Evolutionary conservation across 257 asterid species (phyloP), one percentile per base, ranked within the genome.

Genomic region (Gentiana macrophylla): DNA sequence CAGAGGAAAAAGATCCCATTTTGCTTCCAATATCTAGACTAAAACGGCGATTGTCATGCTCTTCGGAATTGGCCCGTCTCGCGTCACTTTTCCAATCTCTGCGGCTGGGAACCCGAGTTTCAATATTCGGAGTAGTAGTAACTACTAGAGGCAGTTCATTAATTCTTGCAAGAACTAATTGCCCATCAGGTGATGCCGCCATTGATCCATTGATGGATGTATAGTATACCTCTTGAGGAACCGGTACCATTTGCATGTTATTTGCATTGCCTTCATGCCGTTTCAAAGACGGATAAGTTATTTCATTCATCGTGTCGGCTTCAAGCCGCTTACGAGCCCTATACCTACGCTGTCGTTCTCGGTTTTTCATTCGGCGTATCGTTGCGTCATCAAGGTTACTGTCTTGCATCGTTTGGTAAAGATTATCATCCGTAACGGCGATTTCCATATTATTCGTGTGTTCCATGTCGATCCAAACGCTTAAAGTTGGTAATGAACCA

Each of bases 41-140:
- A 24, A 24, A 24, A 24, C 24, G 24, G 24, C 62, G 60, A 62
- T 64, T 58, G 65, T 37, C 33, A 67, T 37, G 12, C 61, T 37
- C 15, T 57, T 72, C 46, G 49, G 62, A 10, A 56, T 77, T 89
- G 64, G 83, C 88, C 47, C 70, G 77, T 65, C 97, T 78, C 12
- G 97, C 97, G 70, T 89, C 97, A 52, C 70, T 72, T 74, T 89
- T 89, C 95, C 97, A 89, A 69, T 86, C 94, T 60, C 95, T 74
- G 43, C 49, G 66, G 60, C 88, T 78, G 58, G 74, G 81, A 13
- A 84, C 81, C 55, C 90, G 87, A 62, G 86, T 77, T 65, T 62
- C 70, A 45, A 56, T 67, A 57, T 76, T 80, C 24, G 73, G 77
- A 57, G 79, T 49, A 54, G 65, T 62, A 43, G 41, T 57, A 67